Percentiles rank a stretch among this genome's conserved stretches.
Conservation (phyloP, 2,329 filamentous ascomycete genomes). For the Phaeophleospora eucalypticola region DNA sequence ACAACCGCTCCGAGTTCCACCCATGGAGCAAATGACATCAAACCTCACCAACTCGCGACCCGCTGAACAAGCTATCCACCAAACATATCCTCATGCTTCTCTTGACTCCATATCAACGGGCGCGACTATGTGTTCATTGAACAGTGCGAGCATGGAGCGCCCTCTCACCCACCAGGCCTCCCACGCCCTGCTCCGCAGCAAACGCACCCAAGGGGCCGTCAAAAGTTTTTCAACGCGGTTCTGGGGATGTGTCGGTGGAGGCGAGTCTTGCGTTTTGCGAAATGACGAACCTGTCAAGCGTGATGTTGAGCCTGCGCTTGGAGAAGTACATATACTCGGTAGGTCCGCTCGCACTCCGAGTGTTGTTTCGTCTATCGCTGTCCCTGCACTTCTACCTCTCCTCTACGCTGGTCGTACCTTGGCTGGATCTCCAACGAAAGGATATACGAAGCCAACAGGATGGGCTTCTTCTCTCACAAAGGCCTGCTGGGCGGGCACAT, state of each 20-base stretch:
- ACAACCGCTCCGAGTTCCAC: constrained; percentile 7
- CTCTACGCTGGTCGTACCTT: neutral
- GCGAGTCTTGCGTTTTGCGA: neutral
- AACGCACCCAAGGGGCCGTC: neutral
- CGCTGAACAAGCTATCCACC: constrained; percentile 4
- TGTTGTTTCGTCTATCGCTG: neutral
- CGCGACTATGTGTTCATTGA: neutral
- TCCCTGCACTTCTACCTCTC: neutral
- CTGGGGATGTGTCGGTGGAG: neutral
- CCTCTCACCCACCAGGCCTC: no score
- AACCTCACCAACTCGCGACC: constrained; percentile 1
- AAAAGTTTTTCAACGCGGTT: neutral
- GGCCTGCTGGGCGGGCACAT: constrained; percentile 5
- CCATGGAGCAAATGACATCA: constrained; percentile 5
- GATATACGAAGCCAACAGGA: neutral
- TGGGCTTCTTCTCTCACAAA: constrained; percentile 5
- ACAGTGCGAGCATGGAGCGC: neutral
- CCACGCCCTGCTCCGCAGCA: neutral
- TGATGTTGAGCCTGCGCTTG: neutral
- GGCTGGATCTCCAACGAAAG: neutral
- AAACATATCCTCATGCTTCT: constrained; percentile 3
- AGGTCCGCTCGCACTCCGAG: neutral
- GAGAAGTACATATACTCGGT: neutral
- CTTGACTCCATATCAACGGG: neutral
- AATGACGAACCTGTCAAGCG: neutral